These are phyloP conservation scores for Forsythia viridissima DNA, from an alignment of 257 asterid genomes.

Conservation along the genomic window DNA sequence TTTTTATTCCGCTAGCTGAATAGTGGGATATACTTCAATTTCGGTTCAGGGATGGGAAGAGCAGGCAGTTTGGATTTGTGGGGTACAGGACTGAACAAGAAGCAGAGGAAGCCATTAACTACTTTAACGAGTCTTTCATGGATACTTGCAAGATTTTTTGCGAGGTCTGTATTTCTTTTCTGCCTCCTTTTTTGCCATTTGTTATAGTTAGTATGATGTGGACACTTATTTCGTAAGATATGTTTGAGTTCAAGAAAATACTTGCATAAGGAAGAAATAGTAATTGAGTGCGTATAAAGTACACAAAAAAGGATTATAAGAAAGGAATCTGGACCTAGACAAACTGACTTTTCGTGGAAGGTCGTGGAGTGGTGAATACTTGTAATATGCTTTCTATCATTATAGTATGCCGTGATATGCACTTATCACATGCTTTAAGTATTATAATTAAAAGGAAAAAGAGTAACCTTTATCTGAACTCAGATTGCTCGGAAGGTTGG, in stretches of 20 bases:
- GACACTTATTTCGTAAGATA: background rate
- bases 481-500: slow-evolving; percentile 93
- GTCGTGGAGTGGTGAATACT: slow-evolving; percentile 4
- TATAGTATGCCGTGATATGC: background rate
- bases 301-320: background rate
- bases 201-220: background rate
- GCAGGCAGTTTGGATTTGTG: slow-evolving; percentile 84
- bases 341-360: slow-evolving; percentile 1
- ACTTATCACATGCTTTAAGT: slow-evolving; percentile 3
- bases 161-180: slow-evolving; percentile 55
- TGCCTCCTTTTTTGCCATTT: background rate
- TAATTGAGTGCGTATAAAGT: background rate
- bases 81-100: slow-evolving; percentile 79
- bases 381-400: slow-evolving; percentile 7
- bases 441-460: background rate
- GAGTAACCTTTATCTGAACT: slow-evolving; percentile 37
- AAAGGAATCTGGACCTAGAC: background rate
- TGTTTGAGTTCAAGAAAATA: background rate
- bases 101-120: slow-evolving; percentile 65
- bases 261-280: background rate
- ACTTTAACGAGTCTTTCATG: slow-evolving; percentile 70
- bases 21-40: background rate
- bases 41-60: slow-evolving; percentile 80
- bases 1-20: background rate
- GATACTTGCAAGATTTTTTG: slow-evolving; percentile 70